These are phyloP conservation scores for Acacia crassicarpa DNA, from an alignment of 306 rosid genomes.

Conservation along the genomic window DNA sequence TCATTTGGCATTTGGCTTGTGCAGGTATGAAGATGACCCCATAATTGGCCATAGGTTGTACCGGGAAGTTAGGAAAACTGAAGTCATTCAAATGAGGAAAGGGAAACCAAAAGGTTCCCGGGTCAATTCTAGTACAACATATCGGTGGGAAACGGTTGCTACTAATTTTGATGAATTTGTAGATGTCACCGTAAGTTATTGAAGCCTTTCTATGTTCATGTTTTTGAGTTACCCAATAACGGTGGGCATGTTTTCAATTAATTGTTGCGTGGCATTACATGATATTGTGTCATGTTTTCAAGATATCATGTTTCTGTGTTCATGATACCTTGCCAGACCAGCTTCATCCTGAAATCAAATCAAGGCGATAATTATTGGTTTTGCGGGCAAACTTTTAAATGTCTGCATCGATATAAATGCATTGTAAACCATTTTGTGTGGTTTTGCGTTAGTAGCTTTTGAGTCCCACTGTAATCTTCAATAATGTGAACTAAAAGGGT, in stretches of 20 bases:
- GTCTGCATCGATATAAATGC: background rate
- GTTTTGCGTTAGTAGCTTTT: background rate
- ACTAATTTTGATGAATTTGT: constrained; percentile 93
- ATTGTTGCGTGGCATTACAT: constrained; percentile 12
- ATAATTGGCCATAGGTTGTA: constrained; percentile 81
- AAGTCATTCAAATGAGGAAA: constrained; percentile 69
- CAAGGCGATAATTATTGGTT: background rate
- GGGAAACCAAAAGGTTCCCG: constrained; percentile 79
- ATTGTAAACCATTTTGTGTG: background rate
- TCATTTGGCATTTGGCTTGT: constrained; percentile 34
- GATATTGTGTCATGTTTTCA: background rate
- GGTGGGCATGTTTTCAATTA: background rate
- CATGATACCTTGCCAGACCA: background rate
- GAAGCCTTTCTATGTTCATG: constrained; percentile 25
- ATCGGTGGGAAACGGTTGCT: constrained; percentile 91
- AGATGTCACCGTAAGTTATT: constrained; percentile 79
- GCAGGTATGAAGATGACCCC: constrained; percentile 89
- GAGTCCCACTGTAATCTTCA: background rate
- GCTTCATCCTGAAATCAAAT: background rate
- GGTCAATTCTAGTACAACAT: constrained; percentile 59
- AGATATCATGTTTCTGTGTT: too few species aligned
- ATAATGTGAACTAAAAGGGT: background rate
- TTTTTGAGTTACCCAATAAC: background rate
- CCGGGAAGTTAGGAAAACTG: constrained; percentile 85
- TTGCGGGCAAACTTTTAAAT: background rate